Base-by-base conservation (phyloP, 768 basidiomycete genomes). In the Boletus tomentosulus region DNA sequence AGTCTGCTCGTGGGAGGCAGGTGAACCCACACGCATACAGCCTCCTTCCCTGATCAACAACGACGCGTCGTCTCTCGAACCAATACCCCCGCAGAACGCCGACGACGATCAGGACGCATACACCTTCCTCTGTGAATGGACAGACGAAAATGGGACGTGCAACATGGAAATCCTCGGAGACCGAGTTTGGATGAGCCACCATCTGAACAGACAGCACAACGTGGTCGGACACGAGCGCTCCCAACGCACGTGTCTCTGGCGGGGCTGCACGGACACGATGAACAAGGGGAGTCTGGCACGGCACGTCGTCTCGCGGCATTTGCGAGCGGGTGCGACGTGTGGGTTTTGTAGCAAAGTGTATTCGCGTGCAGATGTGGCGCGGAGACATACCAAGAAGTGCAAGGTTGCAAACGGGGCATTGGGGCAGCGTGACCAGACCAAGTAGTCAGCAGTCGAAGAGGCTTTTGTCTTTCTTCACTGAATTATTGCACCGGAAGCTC, bases 321-420 rank as follows among this genome's bases (percentile, higher is more conserved):
- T 67, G 19, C 37, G 56, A 9, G 49, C 60, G 8, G 60, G 62
- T 3, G 55, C 57, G 25, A 54, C 57, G 8, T 67, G 66, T 54
- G 55, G 46, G 24, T 51, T 57, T 46, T 69, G 66, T 19, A 57
- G 51, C 48, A 69, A 63, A 57, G 43, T 55, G 37, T 62, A 69
- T 48, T 67, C 65, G 30, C 60, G 67, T 4, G 47, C 37, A 22
- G 65, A 66, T 45, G 67, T 65, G 10, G 60, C 66, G 4, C 53
- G 54, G 30, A 65, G 66, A 39, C 67, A 69, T 38, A 33, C 58
- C 9, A 65, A 48, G 38, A 66, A 65, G 37, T 69, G 66, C 51
- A 64, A 67, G 53, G 55, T 30, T 30, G 57, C 59, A n/a, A 66
- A 67, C 11, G 59, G 47, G 41, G 35, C 5, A 10, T 13, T 13